Conservation (phyloP, 768 basidiomycete genomes). For the Leucocoprinus leucothites region DNA sequence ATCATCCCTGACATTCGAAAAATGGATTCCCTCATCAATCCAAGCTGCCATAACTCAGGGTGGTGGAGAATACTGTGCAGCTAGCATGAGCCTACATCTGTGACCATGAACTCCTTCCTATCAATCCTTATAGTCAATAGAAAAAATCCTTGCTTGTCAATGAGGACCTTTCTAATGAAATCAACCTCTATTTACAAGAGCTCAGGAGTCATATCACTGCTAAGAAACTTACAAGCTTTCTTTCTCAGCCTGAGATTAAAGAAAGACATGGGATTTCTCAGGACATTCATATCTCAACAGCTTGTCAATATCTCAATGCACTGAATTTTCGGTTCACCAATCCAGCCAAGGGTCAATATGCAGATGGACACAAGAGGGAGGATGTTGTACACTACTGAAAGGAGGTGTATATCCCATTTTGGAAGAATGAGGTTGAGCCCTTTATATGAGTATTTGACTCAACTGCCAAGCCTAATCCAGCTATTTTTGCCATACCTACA, state of each 20-base stretch:
- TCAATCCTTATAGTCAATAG: no score
- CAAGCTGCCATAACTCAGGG: no score
- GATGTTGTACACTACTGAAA: constrained; percentile 19
- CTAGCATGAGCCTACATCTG: no score
- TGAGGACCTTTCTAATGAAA: constrained; percentile 27
- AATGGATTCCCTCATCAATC: no score
- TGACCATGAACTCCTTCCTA: no score
- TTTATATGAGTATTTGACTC: background rate
- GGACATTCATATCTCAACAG: constrained; percentile 20
- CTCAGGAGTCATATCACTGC: constrained; percentile 23
- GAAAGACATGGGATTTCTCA: background rate
- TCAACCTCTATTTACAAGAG: constrained; percentile 24
- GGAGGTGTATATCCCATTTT: constrained; percentile 13
- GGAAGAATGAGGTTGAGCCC: background rate
- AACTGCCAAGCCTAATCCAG: background rate
- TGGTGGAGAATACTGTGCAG: no score
- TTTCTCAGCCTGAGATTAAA: constrained; percentile 14
- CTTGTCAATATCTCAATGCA: constrained; percentile 17
- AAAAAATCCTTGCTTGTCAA: constrained; percentile 21
- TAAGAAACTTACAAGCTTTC: constrained; percentile 21
- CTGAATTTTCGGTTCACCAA: constrained; percentile 18
- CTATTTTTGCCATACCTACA: background rate
- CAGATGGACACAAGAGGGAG: constrained; percentile 22
- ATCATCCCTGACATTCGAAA: no score
- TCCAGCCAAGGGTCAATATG: constrained; percentile 19